Percentiles rank a stretch among this genome's conserved stretches.
These are phyloP conservation scores for Incumbomyces delicatus DNA, from an alignment of 2,329 filamentous ascomycete species.

Conservation along the genomic window DNA sequence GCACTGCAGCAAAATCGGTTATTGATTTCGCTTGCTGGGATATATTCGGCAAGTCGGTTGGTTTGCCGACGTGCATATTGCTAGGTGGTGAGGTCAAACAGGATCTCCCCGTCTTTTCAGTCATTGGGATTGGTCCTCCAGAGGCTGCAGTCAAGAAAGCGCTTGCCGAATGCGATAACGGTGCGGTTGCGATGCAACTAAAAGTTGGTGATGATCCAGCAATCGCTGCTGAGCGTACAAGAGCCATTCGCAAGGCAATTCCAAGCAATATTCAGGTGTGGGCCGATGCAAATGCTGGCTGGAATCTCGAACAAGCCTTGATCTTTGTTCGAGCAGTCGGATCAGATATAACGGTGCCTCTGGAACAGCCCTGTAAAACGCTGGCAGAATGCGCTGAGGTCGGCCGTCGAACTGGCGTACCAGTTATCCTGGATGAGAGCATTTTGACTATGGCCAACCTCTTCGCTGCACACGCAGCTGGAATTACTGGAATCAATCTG, in stretches of 20 bases:
- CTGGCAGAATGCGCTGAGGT: no score
- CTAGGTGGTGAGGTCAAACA: background rate
- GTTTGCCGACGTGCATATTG: background rate
- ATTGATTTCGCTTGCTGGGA: background rate
- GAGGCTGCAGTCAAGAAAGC: background rate
- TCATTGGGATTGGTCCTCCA: background rate
- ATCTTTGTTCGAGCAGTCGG: background rate
- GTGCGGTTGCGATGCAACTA: background rate
- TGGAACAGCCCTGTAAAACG: no score
- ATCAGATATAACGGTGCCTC: background rate
- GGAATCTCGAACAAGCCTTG: background rate
- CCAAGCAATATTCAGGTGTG: background rate
- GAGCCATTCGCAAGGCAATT: background rate
- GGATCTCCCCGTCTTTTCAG: background rate
- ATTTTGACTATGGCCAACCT: no score
- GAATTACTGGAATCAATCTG: no score
- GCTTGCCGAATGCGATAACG: background rate
- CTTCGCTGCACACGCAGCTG: no score
- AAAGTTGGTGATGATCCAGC: background rate
- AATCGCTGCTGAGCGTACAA: background rate
- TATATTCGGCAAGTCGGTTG: background rate
- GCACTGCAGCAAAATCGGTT: background rate
- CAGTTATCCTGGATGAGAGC: no score
- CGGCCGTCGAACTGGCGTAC: no score
- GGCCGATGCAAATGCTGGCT: background rate